Base-by-base conservation (phyloP, 2,329 filamentous ascomycete genomes). In the Calonectria pseudoturangicola region DNA sequence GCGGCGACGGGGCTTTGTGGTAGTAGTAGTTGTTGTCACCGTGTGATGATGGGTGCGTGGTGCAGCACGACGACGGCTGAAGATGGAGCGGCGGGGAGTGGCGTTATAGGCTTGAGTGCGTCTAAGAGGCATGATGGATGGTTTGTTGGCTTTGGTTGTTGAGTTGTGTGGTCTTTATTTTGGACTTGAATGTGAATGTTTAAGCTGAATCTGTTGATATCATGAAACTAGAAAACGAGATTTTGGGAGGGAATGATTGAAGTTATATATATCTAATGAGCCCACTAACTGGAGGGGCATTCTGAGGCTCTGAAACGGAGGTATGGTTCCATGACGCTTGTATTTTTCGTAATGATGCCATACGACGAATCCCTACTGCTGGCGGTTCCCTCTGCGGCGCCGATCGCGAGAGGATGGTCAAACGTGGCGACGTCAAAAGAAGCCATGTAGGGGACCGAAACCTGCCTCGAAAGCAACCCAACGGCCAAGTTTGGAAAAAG, bases 1-100 rank as follows among this genome's bases (percentile, higher is more conserved):
- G 25, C 82, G 83, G 71, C 85, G 87, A 71, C 85, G 87, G 71
- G 82, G 86, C 63, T 84, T 85, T 28, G 85, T 84, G 48, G 87
- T 88, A 8, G 81, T 79, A 81, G 85, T 87, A 8, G 85, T 86
- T 25, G 75, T 83, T 47, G 83, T 85, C 56, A 82, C 77, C 10
- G 74, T 47, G 16, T 81, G 78, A 66, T 79, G 79, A 58, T 74
- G 78, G 65, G 70, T 79, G 71, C 77, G 79, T 3, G 75, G 78
- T 51, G 77, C 71, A 67, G 75, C 75, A 65, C 79, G 74, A 65
- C 79, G 74, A 60, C 73, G 76, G 56, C 72, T 77, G 54, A 75
- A 80, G 62, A 79, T 76, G 72, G 77, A 80, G 73, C 78, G 78
- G 41, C 81, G 80, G 36, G 75, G 75, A 47, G 80, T 76, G 73